Conservation (phyloP, 169 alveolate genomes). For the Plasmodium cynomolgi region DNA sequence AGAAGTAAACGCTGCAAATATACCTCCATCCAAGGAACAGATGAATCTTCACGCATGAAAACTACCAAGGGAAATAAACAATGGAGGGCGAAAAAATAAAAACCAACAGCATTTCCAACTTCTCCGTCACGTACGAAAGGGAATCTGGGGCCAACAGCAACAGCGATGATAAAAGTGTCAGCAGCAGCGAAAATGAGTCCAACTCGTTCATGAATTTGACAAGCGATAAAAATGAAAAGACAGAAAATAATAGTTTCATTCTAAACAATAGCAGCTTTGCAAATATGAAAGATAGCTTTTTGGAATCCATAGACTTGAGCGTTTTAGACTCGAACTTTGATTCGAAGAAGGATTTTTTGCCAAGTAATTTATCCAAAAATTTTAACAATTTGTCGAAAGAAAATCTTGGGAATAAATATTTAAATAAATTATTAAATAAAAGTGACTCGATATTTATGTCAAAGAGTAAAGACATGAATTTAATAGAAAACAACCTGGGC, state of each 20-base stretch:
- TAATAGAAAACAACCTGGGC: slow-evolving; percentile 6
- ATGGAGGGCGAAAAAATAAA: slow-evolving; percentile 66
- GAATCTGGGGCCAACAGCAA: slow-evolving; percentile 53
- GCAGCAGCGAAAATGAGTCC: slow-evolving; percentile 68
- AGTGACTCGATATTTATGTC: slow-evolving; percentile 4
- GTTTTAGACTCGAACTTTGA: slow-evolving; percentile 69
- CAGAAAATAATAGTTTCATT: slow-evolving; percentile 39
- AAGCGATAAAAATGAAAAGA: slow-evolving; percentile 52
- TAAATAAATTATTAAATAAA: slow-evolving; percentile 66
- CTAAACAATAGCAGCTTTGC: slow-evolving; percentile 61
- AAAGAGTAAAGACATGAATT: slow-evolving; percentile 21
- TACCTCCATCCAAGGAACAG: background rate
- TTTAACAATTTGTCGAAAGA: slow-evolving; percentile 62
- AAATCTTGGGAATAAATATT: slow-evolving; percentile 46
- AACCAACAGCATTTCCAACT: slow-evolving; percentile 55
- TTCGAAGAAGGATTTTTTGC: slow-evolving; percentile 49
- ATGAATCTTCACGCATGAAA: slow-evolving; percentile 10
- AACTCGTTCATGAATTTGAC: slow-evolving; percentile 63
- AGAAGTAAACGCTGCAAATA: background rate
- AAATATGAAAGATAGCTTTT: slow-evolving; percentile 59
- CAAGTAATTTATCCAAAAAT: slow-evolving; percentile 62
- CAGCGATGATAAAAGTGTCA: slow-evolving; percentile 52
- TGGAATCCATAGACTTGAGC: slow-evolving; percentile 73
- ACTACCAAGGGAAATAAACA: background rate
- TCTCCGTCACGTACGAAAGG: slow-evolving; percentile 62